Evolutionary conservation across 148 eudicot genomes (phyloP).

Genomic region (Dysphania ambrosioides): DNA sequence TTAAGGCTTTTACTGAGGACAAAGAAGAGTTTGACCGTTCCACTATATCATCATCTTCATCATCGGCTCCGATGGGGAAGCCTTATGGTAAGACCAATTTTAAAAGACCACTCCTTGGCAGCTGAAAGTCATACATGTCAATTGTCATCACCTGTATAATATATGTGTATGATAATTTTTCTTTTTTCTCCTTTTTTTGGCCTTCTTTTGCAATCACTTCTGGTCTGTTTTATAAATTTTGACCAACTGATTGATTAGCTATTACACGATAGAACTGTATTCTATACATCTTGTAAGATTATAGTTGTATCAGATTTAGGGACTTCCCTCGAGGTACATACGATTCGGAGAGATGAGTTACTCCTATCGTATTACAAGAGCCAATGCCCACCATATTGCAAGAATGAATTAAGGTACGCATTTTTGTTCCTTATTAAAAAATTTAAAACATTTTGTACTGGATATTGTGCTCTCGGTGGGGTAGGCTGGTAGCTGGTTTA

Average conservation of each 20-base stretch:
- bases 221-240: conserved; percentile 33
- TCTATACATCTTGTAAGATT: conserved; percentile 14
- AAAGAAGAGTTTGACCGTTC: conserved; percentile 48
- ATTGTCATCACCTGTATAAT: conserved; percentile 23
- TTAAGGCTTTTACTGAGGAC: conserved; percentile 64
- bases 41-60: conserved; percentile 51
- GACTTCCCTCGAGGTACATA: neutral
- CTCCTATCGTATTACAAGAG: no score
- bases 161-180: conserved; percentile 1
- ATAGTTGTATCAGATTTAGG: neutral
- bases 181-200: neutral
- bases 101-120: conserved; percentile 26
- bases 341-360: no score
- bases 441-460: no score
- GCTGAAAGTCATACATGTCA: neutral
- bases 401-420: no score
- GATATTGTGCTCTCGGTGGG: no score
- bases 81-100: conserved; percentile 31
- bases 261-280: conserved; percentile 2
- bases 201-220: neutral
- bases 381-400: no score
- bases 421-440: no score
- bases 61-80: conserved; percentile 44
- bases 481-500: neutral
- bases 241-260: conserved; percentile 12